A percentile compares a stretch with the other conserved stretches of the same genome.
Conservation (phyloP, 805 yeast species). For the Ogataea populi-albae region DNA sequence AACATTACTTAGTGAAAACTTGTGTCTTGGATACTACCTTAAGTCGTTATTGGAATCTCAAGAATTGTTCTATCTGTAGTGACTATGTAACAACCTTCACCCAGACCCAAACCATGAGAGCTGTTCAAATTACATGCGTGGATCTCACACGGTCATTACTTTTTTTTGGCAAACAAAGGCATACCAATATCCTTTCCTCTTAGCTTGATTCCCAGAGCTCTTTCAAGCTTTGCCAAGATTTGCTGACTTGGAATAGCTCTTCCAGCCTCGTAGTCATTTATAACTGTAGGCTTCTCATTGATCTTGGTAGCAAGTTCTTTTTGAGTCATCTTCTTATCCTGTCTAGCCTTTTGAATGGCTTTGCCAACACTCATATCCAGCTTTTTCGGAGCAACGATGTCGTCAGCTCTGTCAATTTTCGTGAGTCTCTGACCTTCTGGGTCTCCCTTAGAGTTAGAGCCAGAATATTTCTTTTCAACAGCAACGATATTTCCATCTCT, state of each 20-base stretch:
- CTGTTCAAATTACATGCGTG: no score
- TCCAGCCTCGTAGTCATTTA: constrained; percentile 96
- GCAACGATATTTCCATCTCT: constrained; percentile 86
- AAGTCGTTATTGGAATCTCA: no score
- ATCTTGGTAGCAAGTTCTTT: constrained; percentile 94
- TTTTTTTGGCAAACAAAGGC: constrained; percentile 67
- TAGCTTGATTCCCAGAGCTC: constrained; percentile 90
- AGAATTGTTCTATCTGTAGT: no score
- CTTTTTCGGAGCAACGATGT: constrained; percentile 89
- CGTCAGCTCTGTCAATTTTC: constrained; percentile 89
- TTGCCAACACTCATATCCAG: constrained; percentile 82
- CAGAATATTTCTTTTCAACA: constrained; percentile 88
- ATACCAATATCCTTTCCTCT: constrained; percentile 95
- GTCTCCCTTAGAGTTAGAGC: constrained; percentile 58
- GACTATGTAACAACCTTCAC: no score
- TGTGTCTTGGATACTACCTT: no score
- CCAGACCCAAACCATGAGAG: no score
- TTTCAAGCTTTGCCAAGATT: constrained; percentile 84
- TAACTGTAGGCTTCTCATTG: constrained; percentile 92
- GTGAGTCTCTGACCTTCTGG: constrained; percentile 95
- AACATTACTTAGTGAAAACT: no score
- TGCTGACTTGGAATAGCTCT: constrained; percentile 97
- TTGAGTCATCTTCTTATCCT: constrained; percentile 85
- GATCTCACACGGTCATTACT: constrained; percentile 22
- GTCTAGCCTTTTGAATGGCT: constrained; percentile 80